Evolutionary conservation across 257 asterid genomes (phyloP).

Genomic region (Echium plantagineum): DNA sequence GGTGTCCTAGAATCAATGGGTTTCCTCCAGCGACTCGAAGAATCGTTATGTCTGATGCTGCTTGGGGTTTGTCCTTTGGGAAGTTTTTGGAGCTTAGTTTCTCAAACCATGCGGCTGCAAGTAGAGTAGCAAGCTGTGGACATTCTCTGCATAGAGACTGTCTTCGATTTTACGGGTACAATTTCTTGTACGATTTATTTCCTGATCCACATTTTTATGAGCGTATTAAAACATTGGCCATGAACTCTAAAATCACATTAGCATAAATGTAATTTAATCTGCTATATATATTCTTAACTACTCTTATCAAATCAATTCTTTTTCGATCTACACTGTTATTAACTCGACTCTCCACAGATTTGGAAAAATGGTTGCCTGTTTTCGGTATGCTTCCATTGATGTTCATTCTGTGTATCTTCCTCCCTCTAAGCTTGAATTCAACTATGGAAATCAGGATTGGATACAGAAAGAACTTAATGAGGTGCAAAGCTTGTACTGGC

Average conservation of each 20-base stretch:
- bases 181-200: slow-evolving; percentile 13
- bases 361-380: slow-evolving; percentile 98
- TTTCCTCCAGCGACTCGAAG: slow-evolving; percentile 94
- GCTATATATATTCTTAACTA: background rate
- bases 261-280: background rate
- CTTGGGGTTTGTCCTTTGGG: slow-evolving; percentile 96
- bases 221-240: too few species aligned
- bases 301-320: slow-evolving; percentile 2
- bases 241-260: background rate
- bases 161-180: slow-evolving; percentile 94
- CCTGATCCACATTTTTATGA: background rate
- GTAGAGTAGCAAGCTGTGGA: slow-evolving; percentile 98
- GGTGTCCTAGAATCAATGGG: slow-evolving; percentile 76
- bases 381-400: slow-evolving; percentile 95
- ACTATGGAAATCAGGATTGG: slow-evolving; percentile 81
- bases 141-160: slow-evolving; percentile 95
- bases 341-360: slow-evolving; percentile 37
- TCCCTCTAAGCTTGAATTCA: slow-evolving; percentile 76
- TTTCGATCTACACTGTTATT: background rate
- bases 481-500: slow-evolving; percentile 31
- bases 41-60: slow-evolving; percentile 97
- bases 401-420: slow-evolving; percentile 91
- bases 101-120: slow-evolving; percentile 97
- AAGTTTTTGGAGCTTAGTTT: slow-evolving; percentile 97
- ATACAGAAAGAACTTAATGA: slow-evolving; percentile 55